A percentile compares a stretch with the other conserved stretches of the same genome.
Evolutionary conservation across 2,329 filamentous ascomycete species (phyloP).

Genomic region (Diaporthe ilicicola): DNA sequence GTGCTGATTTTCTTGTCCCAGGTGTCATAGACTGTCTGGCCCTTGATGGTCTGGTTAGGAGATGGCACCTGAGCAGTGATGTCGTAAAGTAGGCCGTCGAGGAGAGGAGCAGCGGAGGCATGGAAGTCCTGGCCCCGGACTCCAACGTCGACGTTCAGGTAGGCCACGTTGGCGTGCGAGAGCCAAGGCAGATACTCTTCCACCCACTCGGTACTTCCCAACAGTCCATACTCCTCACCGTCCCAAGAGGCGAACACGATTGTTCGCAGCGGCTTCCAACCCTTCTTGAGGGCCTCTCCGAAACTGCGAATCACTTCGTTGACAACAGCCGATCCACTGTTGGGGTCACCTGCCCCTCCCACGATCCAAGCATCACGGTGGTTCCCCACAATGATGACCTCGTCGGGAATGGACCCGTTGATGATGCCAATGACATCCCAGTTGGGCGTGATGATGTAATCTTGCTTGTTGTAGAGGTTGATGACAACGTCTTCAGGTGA

Average conservation of each 20-base stretch:
- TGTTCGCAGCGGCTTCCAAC: slow-evolving; percentile 51
- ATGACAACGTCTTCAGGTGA: slow-evolving; percentile 65
- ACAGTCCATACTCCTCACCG: slow-evolving; percentile 79
- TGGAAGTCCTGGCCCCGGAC: slow-evolving; percentile 60
- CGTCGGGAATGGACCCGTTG: slow-evolving; percentile 71
- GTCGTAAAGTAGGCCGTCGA: slow-evolving; percentile 62
- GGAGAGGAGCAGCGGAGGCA: slow-evolving; percentile 68
- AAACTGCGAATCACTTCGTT: slow-evolving; percentile 83
- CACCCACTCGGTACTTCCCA: slow-evolving; percentile 88
- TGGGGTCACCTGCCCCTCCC: slow-evolving; percentile 84
- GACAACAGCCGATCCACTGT: slow-evolving; percentile 80
- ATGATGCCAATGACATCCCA: slow-evolving; percentile 85
- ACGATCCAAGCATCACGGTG: slow-evolving; percentile 91
- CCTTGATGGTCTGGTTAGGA: slow-evolving; percentile 41
- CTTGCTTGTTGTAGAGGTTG: slow-evolving; percentile 73
- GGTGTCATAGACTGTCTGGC: slow-evolving; percentile 50
- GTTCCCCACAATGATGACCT: slow-evolving; percentile 65
- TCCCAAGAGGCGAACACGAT: slow-evolving; percentile 80
- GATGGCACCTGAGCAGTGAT: slow-evolving; percentile 31
- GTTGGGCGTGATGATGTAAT: slow-evolving; percentile 73
- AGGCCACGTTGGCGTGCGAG: slow-evolving; percentile 73
- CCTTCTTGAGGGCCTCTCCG: slow-evolving; percentile 71
- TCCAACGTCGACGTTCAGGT: slow-evolving; percentile 80
- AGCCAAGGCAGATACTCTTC: slow-evolving; percentile 85
- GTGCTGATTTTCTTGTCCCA: slow-evolving; percentile 60